Conservation (phyloP, 2,329 filamentous ascomycete genomes). For the Neonectria coccinea region DNA sequence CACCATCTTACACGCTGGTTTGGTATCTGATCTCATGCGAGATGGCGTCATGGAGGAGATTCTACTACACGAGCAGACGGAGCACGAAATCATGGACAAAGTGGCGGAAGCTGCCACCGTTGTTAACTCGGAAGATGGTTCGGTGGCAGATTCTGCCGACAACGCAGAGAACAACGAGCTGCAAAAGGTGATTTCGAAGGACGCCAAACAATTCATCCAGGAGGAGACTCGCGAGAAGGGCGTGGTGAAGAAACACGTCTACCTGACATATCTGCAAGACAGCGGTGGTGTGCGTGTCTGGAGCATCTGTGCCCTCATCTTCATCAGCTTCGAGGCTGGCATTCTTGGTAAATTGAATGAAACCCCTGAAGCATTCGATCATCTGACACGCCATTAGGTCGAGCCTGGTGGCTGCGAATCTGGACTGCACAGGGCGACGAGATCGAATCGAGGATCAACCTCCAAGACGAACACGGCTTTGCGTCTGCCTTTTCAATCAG, state of each 20-base stretch:
- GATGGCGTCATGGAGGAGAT: constrained; percentile 68
- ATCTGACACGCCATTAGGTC: constrained; percentile 50
- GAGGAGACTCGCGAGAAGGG: constrained; percentile 80
- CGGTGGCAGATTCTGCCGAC: constrained; percentile 55
- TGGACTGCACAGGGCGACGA: constrained; percentile 63
- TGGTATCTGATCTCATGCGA: constrained; percentile 72
- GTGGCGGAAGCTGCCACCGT: constrained; percentile 56
- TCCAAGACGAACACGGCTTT: constrained; percentile 52
- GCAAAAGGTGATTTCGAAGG: constrained; percentile 63
- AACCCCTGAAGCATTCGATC: not conserved
- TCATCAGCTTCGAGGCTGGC: constrained; percentile 65
- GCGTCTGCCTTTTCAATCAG: constrained; percentile 61
- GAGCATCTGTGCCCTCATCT: constrained; percentile 65
- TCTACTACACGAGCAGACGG: constrained; percentile 65
- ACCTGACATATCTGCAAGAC: constrained; percentile 73
- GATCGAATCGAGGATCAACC: constrained; percentile 37
- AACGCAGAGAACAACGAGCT: constrained; percentile 55
- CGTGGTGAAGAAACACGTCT: constrained; percentile 75
- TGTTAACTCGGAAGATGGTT: constrained; percentile 66
- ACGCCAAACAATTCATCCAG: constrained; percentile 78
- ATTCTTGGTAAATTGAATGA: constrained; percentile 60
- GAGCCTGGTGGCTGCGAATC: constrained; percentile 73
- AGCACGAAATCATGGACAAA: constrained; percentile 61
- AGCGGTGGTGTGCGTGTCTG: constrained; percentile 74
- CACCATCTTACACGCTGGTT: constrained; percentile 71